These are phyloP conservation scores for Spatholobus suberectus DNA, from an alignment of 306 rosid genomes.

Conservation along the genomic window DNA sequence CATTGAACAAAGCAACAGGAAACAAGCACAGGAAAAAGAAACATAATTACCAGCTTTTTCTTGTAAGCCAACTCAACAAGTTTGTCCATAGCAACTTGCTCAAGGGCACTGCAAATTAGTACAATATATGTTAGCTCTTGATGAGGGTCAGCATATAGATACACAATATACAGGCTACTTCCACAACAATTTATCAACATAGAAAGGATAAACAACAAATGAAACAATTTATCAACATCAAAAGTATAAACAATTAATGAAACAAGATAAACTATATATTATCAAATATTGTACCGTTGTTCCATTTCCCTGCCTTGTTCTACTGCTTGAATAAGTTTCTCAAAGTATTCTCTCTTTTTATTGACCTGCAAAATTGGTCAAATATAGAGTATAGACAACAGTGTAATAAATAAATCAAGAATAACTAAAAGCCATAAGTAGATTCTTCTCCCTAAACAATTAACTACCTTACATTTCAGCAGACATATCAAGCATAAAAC, in stretches of 20 bases:
- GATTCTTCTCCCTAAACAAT: conserved; percentile 1
- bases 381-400: neutral
- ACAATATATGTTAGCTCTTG: conserved; percentile 30
- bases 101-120: conserved; percentile 64
- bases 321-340: conserved; percentile 56
- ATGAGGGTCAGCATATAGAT: conserved; percentile 27
- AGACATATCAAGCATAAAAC: conserved; percentile 1
- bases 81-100: conserved; percentile 81
- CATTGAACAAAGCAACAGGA: conserved; percentile 4
- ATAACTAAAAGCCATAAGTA: conserved; percentile 3
- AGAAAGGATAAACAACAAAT: neutral
- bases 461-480: conserved; percentile 5
- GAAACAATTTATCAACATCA: conserved; percentile 5
- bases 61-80: conserved; percentile 79
- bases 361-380: conserved; percentile 54
- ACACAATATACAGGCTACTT: neutral
- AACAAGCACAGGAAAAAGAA: neutral
- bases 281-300: conserved; percentile 57
- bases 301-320: conserved; percentile 69
- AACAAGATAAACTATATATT: conserved; percentile 13
- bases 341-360: conserved; percentile 58
- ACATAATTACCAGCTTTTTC: conserved; percentile 76
- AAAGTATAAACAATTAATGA: conserved; percentile 24
- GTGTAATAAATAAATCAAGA: conserved; percentile 5
- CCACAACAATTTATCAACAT: neutral